Evolutionary conservation across 2,329 filamentous ascomycete genomes (phyloP).

Genomic region (Teratosphaeria nubilosa): DNA sequence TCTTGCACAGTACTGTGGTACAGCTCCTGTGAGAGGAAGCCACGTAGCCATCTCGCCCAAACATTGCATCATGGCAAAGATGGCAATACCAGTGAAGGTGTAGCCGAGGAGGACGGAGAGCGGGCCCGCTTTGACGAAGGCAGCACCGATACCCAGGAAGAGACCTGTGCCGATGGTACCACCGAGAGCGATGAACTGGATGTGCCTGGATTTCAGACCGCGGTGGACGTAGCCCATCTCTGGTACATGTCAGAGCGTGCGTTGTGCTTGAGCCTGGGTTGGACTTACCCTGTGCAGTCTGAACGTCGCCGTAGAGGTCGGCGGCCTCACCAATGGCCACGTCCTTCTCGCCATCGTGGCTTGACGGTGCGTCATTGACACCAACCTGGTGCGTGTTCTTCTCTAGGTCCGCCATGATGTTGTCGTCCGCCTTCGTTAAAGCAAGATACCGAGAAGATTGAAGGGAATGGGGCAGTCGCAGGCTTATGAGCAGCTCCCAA

Average conservation of each 20-base stretch:
- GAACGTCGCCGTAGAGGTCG: background rate
- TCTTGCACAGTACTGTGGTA: constrained; percentile 45
- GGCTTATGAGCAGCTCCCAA: background rate
- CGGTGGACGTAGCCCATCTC: background rate
- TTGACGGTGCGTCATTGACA: background rate
- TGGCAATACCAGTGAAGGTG: constrained; percentile 35
- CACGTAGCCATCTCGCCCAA: constrained; percentile 50
- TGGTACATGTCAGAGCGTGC: background rate
- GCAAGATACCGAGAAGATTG: background rate
- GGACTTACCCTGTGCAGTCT: background rate
- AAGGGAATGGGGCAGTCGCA: background rate
- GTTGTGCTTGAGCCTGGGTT: background rate
- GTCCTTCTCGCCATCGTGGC: background rate
- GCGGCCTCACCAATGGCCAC: background rate
- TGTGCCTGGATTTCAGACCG: constrained; percentile 1
- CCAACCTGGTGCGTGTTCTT: background rate
- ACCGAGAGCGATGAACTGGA: constrained; percentile 2
- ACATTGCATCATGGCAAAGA: constrained; percentile 33
- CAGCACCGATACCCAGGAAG: background rate
- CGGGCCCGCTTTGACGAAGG: constrained; percentile 20
- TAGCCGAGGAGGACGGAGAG: constrained; percentile 42
- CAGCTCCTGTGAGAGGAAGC: constrained; percentile 39
- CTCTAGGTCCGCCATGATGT: background rate
- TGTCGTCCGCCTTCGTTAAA: background rate
- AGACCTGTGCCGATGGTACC: constrained; percentile 1